These are phyloP conservation scores for Binderoboletus segoi DNA, from an alignment of 1,284 basidiomycete genomes.

Conservation along the genomic window DNA sequence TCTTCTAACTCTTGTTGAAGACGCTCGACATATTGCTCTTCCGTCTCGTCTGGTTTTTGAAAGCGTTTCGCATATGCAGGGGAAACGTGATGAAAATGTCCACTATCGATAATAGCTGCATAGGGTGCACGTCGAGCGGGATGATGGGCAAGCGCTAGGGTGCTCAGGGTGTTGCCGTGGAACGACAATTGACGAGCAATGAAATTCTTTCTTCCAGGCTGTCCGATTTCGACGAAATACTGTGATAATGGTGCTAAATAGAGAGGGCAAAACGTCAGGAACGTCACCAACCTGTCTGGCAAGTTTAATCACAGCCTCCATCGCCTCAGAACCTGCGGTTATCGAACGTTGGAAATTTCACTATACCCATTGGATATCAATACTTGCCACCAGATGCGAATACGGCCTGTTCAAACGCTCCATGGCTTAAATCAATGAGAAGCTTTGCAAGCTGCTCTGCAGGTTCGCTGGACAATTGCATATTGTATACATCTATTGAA, in stretches of 20 bases:
- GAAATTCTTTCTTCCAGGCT: constrained; percentile 72
- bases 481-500: constrained; percentile 73
- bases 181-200: constrained; percentile 80
- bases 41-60: constrained; percentile 65
- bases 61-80: constrained; percentile 86
- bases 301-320: constrained; percentile 81
- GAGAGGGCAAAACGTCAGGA: constrained; percentile 2
- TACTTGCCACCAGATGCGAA: constrained; percentile 70
- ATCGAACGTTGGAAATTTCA: constrained; percentile 1
- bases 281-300: constrained; percentile 60
- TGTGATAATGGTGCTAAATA: constrained; percentile 29
- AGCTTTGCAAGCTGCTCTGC: constrained; percentile 75
- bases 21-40: constrained; percentile 76
- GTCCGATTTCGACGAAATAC: constrained; percentile 72
- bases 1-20: constrained; percentile 79
- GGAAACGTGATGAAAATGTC: constrained; percentile 78
- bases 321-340: constrained; percentile 75
- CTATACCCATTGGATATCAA: not conserved
- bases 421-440: constrained; percentile 62
- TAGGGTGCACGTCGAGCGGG: constrained; percentile 69
- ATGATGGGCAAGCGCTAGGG: constrained; percentile 67
- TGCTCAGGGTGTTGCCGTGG: constrained; percentile 82
- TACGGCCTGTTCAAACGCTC: constrained; percentile 70
- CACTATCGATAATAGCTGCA: constrained; percentile 59
- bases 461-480: constrained; percentile 76